Base-by-base conservation (phyloP, 2,329 filamentous ascomycete species). In the Onygenales sp. region DNA sequence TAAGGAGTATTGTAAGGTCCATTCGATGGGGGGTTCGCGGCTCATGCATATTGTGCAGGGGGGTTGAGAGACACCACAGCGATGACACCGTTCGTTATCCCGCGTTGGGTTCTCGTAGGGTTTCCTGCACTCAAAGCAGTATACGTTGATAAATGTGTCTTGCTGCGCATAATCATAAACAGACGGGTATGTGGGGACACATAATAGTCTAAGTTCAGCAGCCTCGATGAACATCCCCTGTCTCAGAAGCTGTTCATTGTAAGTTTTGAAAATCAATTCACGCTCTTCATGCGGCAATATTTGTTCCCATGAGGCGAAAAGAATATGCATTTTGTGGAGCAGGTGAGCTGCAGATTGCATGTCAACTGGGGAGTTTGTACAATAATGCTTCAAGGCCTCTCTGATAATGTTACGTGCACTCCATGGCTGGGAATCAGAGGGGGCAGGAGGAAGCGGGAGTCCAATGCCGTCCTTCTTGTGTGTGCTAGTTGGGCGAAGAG, bases 131-230 rank as follows among this genome's bases (percentile, higher is more conserved):
- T 73, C 73, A 38, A 77, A 74, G 61, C 81, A 84, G 57, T 74
- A 72, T 7, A 81, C 69, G 50, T 76, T 77, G 43, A 82, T 71
- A 53, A 72, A 73, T 9, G 76, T 79, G 56, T 81, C 78, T 52
- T 74, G 73, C 31, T 80, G 68, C 1, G 73, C 75, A 59, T 81
- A 78, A 54, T 82, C 79, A 60, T 81, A 81, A 14, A 82, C 77
- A 7, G 75, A 69, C 7, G 78, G 78, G 55, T 81, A 81, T 2
- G 69, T 68, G 3, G 79, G 75, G 51, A 81, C 80, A 49, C 76
- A 73, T 39, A 79, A 67, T 43, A 76, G 72, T 31, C 82, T 78
- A n/a, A 85, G 66, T 36, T 77, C 72, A 8, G 79, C 78, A 5
- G 81, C 80, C 57, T 72, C 70, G 13, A 72, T 55, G 45, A 69